A percentile compares a stretch with the other conserved stretches of the same genome.
Evolutionary conservation across 352 stramenopile species (phyloP).

Genomic region (Blastocystis sp.): DNA sequence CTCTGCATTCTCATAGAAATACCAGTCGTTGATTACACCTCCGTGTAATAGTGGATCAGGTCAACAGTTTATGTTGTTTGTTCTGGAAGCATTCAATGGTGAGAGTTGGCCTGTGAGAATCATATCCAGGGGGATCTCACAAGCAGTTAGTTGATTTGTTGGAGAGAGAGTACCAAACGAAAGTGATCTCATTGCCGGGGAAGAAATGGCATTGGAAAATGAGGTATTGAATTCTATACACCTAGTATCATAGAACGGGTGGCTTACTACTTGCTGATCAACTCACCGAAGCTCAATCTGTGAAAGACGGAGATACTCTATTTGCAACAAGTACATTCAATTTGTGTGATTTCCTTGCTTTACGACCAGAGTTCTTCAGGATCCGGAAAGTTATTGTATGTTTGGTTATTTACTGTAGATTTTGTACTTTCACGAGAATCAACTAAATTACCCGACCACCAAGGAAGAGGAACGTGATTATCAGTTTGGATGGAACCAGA

Average conservation of each 20-base stretch:
- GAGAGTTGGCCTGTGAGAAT: neutral
- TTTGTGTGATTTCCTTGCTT: slow-evolving; percentile 67
- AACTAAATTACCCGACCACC: slow-evolving; percentile 70
- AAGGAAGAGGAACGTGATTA: slow-evolving; percentile 68
- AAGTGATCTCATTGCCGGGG: slow-evolving; percentile 65
- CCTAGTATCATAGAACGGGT: slow-evolving; percentile 37
- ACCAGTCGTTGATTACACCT: too few species aligned
- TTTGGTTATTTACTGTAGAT: slow-evolving; percentile 62
- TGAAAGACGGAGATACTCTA: slow-evolving; percentile 64
- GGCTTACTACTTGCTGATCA: slow-evolving; percentile 66
- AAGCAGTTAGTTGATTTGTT: slow-evolving; percentile 69
- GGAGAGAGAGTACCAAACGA: slow-evolving; percentile 37
- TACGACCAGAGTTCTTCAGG: slow-evolving; percentile 65
- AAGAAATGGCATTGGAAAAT: slow-evolving; percentile 70
- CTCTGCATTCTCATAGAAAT: too few species aligned
- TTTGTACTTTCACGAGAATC: slow-evolving; percentile 73
- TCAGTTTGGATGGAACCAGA: slow-evolving; percentile 70
- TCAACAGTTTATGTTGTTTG: neutral
- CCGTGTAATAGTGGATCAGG: too few species aligned
- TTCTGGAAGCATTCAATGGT: slow-evolving; percentile 56
- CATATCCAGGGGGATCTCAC: slow-evolving; percentile 66
- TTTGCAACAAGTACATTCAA: slow-evolving; percentile 69
- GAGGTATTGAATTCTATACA: slow-evolving; percentile 23
- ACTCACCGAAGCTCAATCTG: slow-evolving; percentile 61
- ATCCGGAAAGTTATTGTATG: slow-evolving; percentile 5